Evolutionary conservation across 1,284 basidiomycete species (phyloP).

Genomic region (Apiotrichum veenhuisii): DNA sequence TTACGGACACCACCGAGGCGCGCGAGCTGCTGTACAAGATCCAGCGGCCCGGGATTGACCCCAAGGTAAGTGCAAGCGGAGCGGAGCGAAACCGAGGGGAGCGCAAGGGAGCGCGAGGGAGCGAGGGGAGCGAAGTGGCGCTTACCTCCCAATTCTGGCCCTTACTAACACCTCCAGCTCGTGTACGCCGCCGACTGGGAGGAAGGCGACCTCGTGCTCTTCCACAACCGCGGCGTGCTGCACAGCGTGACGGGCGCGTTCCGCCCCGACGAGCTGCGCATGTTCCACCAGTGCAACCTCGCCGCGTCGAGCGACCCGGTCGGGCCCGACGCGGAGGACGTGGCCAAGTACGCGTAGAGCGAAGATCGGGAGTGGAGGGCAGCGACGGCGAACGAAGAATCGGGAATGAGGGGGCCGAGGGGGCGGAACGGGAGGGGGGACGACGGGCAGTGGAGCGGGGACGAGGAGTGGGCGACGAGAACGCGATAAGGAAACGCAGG

Average conservation of each 20-base stretch:
- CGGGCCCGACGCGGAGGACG: constrained; percentile 62
- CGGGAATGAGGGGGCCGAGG: too few species aligned
- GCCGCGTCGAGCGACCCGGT: constrained; percentile 67
- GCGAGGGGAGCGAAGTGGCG: too few species aligned
- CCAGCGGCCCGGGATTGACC: constrained; percentile 75
- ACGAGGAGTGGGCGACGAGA: too few species aligned
- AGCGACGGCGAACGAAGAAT: too few species aligned
- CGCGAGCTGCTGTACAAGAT: constrained; percentile 70
- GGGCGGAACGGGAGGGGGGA: too few species aligned
- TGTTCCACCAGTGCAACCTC: constrained; percentile 78
- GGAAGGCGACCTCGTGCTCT: constrained; percentile 63
- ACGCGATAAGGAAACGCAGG: too few species aligned
- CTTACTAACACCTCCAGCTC: constrained; percentile 17
- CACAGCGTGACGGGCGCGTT: constrained; percentile 76
- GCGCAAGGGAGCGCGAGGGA: too few species aligned
- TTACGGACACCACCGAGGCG: constrained; percentile 66
- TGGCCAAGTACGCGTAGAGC: constrained; percentile 61
- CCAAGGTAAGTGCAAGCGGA: constrained; percentile 45
- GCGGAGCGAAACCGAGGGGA: too few species aligned
- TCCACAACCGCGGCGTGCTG: constrained; percentile 69
- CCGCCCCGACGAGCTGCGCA: constrained; percentile 62
- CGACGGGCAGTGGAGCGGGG: too few species aligned
- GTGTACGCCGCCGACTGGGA: constrained; percentile 58
- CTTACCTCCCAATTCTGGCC: background rate
- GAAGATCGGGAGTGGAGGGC: too few species aligned